These are phyloP conservation scores for Trichophyton equinum DNA, from an alignment of 2,329 filamentous ascomycete genomes.

Conservation along the genomic window DNA sequence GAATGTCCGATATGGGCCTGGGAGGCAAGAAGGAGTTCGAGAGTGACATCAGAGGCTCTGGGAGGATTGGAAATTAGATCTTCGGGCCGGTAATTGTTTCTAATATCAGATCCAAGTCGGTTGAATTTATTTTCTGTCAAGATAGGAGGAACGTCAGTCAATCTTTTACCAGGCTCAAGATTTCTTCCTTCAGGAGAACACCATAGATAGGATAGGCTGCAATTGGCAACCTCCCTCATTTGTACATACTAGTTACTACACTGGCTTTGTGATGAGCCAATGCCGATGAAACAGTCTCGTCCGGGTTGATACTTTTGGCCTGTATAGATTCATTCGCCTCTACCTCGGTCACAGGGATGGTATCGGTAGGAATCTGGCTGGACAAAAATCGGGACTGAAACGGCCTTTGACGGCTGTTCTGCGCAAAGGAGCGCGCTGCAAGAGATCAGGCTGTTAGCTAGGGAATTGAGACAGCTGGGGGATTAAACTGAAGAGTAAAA, in stretches of 20 bases:
- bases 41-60: conserved; percentile 63
- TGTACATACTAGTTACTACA: background rate
- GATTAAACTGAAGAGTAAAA: background rate
- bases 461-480: background rate
- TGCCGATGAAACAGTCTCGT: background rate
- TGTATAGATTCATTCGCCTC: conserved; percentile 6
- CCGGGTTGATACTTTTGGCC: conserved; percentile 7
- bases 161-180: background rate
- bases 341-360: background rate
- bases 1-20: conserved; percentile 85
- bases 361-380: conserved; percentile 12
- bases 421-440: conserved; percentile 6
- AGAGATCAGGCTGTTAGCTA: background rate
- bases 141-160: background rate
- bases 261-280: background rate
- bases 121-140: conserved; percentile 22
- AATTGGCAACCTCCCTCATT: background rate
- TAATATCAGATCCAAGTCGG: conserved; percentile 21
- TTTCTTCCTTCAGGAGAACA: background rate
- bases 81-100: conserved; percentile 23
- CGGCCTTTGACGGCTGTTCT: background rate
- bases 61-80: conserved; percentile 54
- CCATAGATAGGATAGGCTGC: background rate
- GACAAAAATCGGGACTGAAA: background rate
- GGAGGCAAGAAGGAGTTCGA: conserved; percentile 79